Evolutionary conservation across 208 protist genomes (phyloP), one percentile per base, ranked within the genome.

Genomic region (Endotrypanum monterogeii): DNA sequence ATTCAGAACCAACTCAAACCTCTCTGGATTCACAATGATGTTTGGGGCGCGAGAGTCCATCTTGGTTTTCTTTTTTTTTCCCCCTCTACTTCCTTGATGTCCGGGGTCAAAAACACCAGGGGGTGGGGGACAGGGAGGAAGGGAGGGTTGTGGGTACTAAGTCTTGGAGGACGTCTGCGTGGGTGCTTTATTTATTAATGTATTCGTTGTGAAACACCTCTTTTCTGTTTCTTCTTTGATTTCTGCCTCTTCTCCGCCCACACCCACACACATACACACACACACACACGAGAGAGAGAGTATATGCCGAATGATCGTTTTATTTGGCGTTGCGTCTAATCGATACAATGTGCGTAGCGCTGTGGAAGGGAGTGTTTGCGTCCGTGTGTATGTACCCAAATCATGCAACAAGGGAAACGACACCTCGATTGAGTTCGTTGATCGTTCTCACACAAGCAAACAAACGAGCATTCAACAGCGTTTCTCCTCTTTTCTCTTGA

Each of bases 1-100:
- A n/a, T 83, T 58, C 8, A 80, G 56, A 4, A 88, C 76, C 28
- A 96, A 61, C 65, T 90, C 73, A 74, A 94, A 91, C 48, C 67
- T 79, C 68, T 90, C 82, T 0, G 87, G 84, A 9, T 78, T 79
- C n/a, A 92, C 62, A 67, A 89, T 79, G 46, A 92, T 63, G 73
- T 86, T 92, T 1, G 87, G 83, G 8, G 66, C 81, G 0, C 67
- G 16, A 3, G 32, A 48, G 28, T 80, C 71, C 72, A 76, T 83
- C 7, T 20, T 68, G 73, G 46, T 55, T 57, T 65, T 80, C 51
- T 65, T 80, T 85, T 58, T 12, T 58, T 58, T 32, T 25, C 28
- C 23, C 25, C 54, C 51, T 28, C 28, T 37, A 2, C 23, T 30
- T n/a, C 23, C 23, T 58, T 30, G 28, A 11, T 35, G 6, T 37